Percentiles rank a stretch among this genome's conserved stretches.
These are phyloP conservation scores for Cercospora sp. DNA, from an alignment of 2,329 filamentous ascomycete genomes.

Conservation along the genomic window DNA sequence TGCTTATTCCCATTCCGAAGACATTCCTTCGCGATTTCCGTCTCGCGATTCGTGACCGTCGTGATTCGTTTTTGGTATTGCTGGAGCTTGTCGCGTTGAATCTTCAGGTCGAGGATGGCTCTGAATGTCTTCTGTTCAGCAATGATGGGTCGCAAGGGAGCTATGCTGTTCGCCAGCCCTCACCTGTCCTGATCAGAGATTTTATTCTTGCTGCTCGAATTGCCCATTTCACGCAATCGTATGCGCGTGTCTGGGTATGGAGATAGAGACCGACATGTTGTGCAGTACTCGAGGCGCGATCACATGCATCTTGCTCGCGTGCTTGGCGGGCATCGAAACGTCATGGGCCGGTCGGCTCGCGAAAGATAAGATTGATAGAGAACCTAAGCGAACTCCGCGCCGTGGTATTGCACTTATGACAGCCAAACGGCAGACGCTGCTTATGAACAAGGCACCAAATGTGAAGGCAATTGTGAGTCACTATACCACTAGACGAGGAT, in stretches of 20 bases:
- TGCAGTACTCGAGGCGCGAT: background rate
- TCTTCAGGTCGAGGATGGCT: conserved; percentile 96
- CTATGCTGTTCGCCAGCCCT: conserved; percentile 34
- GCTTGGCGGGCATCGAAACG: conserved; percentile 2
- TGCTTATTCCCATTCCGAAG: conserved; percentile 76
- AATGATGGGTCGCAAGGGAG: conserved; percentile 9
- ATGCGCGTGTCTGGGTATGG: background rate
- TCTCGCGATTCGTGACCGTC: conserved; percentile 82
- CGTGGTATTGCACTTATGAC: background rate
- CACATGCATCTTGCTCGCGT: conserved; percentile 9
- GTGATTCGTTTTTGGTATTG: conserved; percentile 93
- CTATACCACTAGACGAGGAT: background rate
- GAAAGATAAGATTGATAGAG: conserved; percentile 3
- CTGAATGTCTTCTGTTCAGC: conserved; percentile 48
- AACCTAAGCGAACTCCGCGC: conserved; percentile 3
- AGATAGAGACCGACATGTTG: background rate
- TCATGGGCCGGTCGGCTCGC: background rate
- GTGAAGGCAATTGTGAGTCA: background rate
- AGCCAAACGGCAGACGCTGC: background rate
- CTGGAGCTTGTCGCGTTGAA: conserved; percentile 93
- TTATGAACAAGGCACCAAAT: background rate
- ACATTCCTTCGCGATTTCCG: conserved; percentile 79
- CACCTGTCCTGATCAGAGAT: conserved; percentile 85
- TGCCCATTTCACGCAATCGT: conserved; percentile 56
- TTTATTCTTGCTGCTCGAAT: conserved; percentile 62